These are phyloP conservation scores for Niveomyces coronatus DNA, from an alignment of 2,329 filamentous ascomycete species.

Conservation along the genomic window DNA sequence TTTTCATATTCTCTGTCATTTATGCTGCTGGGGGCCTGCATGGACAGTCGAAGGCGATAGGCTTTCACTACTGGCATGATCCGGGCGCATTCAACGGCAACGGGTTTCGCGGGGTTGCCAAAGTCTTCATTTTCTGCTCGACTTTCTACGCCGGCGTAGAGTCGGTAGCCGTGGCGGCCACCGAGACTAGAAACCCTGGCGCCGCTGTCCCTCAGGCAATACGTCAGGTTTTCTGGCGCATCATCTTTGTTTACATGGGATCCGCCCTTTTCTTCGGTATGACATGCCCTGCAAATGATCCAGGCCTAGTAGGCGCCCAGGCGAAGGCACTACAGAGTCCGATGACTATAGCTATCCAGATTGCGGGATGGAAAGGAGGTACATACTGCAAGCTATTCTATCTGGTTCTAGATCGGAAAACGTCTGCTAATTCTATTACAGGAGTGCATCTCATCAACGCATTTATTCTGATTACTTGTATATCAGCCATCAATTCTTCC, in stretches of 20 bases:
- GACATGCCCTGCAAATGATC: constrained; percentile 59
- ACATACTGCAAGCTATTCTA: constrained; percentile 5
- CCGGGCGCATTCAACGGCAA: constrained; percentile 58
- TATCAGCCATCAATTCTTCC: constrained; percentile 62
- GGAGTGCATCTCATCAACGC: constrained; percentile 66
- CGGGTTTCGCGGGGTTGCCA: constrained; percentile 55
- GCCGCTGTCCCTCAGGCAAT: constrained; percentile 47
- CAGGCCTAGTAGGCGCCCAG: constrained; percentile 34
- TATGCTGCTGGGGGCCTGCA: constrained; percentile 58
- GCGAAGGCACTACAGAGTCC: constrained; percentile 59
- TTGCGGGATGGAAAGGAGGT: constrained; percentile 61
- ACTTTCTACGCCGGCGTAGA: constrained; percentile 62
- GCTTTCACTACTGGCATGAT: constrained; percentile 61
- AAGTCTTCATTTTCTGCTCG: constrained; percentile 59
- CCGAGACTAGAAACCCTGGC: constrained; percentile 48
- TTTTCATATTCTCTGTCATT: constrained; percentile 64
- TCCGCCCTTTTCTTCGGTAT: constrained; percentile 66
- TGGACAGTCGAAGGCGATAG: constrained; percentile 46
- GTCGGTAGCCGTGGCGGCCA: constrained; percentile 52
- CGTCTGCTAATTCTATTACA: constrained; percentile 6
- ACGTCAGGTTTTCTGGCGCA: constrained; percentile 51
- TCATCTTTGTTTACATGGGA: constrained; percentile 56
- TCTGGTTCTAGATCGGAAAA: constrained; percentile 6
- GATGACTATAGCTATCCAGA: constrained; percentile 64
- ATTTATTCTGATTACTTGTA: constrained; percentile 63